A percentile compares a stretch with the other conserved stretches of the same genome.
These are phyloP conservation scores for Candida jianshihensis DNA, from an alignment of 805 yeast species.

Conservation along the genomic window DNA sequence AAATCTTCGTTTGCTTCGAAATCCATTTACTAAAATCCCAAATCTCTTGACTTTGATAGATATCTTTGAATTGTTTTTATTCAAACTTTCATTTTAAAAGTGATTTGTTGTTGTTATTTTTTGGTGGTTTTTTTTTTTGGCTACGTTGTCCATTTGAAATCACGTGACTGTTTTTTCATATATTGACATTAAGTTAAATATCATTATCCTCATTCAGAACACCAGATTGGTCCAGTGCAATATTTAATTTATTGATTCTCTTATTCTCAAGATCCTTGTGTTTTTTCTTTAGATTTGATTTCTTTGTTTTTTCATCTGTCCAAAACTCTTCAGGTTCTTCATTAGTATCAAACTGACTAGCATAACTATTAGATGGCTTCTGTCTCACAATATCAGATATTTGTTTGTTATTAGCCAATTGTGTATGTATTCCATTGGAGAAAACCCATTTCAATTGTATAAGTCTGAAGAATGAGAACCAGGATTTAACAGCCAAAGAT, in stretches of 20 bases:
- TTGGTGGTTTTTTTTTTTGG: too few species aligned
- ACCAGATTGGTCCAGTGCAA: conserved; percentile 17
- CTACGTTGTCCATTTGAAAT: too few species aligned
- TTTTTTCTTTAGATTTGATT: conserved; percentile 10
- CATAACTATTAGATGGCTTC: conserved; percentile 9
- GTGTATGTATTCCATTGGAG: conserved; percentile 19
- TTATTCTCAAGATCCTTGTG: conserved; percentile 17
- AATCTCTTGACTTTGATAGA: too few species aligned
- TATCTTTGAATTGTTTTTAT: too few species aligned
- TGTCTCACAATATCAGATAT: conserved; percentile 16
- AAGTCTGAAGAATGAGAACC: conserved; percentile 24
- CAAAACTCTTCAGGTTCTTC: conserved; percentile 11
- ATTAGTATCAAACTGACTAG: conserved; percentile 3
- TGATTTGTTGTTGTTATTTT: too few species aligned
- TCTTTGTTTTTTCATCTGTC: conserved; percentile 8
- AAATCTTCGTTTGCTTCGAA: conserved; percentile 60
- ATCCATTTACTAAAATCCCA: conserved; percentile 25
- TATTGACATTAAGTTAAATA: neutral
- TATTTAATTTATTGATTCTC: conserved; percentile 16
- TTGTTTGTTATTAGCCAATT: conserved; percentile 18
- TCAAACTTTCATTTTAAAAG: too few species aligned
- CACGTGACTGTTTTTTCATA: too few species aligned
- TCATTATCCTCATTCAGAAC: neutral
- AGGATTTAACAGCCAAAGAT: conserved; percentile 22
- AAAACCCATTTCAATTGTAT: conserved; percentile 22